Percentiles rank a stretch among this genome's conserved stretches.
These are phyloP conservation scores for Ceratocystis alfenasii DNA, from an alignment of 2,329 filamentous ascomycete species.

Conservation along the genomic window DNA sequence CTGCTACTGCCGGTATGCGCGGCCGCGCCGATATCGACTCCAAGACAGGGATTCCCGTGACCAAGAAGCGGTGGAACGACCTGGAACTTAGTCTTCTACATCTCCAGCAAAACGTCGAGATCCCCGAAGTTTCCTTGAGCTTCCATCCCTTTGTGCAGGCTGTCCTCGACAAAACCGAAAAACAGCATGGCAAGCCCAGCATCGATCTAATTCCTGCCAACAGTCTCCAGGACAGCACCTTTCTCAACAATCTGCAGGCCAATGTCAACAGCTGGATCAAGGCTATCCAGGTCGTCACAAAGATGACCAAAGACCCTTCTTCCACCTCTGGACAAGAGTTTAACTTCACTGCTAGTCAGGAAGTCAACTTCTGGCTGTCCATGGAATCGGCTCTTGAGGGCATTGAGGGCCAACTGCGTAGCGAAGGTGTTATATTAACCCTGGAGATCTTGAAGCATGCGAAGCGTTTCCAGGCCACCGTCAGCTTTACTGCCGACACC, in stretches of 20 bases:
- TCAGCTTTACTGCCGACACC: constrained; percentile 93
- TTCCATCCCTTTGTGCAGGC: constrained; percentile 81
- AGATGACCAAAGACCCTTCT: constrained; percentile 73
- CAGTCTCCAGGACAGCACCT: constrained; percentile 76
- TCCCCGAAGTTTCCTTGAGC: constrained; percentile 77
- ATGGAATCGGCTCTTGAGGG: constrained; percentile 90
- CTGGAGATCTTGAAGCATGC: constrained; percentile 92
- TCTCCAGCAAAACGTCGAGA: constrained; percentile 94
- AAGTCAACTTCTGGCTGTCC: constrained; percentile 98
- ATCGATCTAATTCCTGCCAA: constrained; percentile 65
- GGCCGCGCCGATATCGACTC: constrained; percentile 74
- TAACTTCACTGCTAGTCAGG: constrained; percentile 68
- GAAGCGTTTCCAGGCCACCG: constrained; percentile 93
- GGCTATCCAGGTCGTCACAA: constrained; percentile 92
- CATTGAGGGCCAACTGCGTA: constrained; percentile 77
- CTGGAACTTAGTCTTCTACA: constrained; percentile 82
- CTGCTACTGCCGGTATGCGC: constrained; percentile 50
- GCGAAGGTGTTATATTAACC: constrained; percentile 80
- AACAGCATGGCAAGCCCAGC: constrained; percentile 54
- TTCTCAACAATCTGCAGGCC: constrained; percentile 85
- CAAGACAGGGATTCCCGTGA: constrained; percentile 90
- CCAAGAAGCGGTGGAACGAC: constrained; percentile 93
- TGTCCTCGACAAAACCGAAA: constrained; percentile 66
- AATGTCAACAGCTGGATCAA: constrained; percentile 98
- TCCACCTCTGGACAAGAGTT: constrained; percentile 44